These are phyloP conservation scores for Nepenthes gracilis DNA, from an alignment of 148 eudicot species.

Conservation along the genomic window DNA sequence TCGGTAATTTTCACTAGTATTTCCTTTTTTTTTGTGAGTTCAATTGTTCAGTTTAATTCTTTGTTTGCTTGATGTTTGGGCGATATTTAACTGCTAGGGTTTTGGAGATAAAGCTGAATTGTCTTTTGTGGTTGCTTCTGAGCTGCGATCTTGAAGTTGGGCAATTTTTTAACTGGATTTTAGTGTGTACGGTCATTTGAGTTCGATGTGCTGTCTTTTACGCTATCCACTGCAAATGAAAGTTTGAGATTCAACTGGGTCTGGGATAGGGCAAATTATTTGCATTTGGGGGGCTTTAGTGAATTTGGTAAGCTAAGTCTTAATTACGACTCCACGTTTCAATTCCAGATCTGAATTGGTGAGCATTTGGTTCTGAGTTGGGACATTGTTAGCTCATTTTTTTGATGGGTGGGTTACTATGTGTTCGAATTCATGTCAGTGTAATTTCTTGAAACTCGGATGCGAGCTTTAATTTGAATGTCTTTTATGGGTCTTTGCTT, in stretches of 20 bases:
- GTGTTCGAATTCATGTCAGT: not conserved
- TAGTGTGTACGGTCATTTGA: too few species aligned
- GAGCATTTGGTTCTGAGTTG: not conserved
- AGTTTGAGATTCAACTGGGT: not conserved
- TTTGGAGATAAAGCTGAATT: too few species aligned
- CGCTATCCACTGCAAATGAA: too few species aligned
- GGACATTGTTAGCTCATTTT: constrained; percentile 10
- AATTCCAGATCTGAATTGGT: constrained; percentile 1
- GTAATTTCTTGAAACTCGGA: not conserved
- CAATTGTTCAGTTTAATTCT: too few species aligned
- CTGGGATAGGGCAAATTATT: not conserved
- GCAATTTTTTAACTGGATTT: too few species aligned
- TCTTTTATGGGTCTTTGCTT: not conserved
- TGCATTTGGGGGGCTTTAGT: not conserved
- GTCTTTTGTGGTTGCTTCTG: too few species aligned
- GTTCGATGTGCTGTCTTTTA: too few species aligned
- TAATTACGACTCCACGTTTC: not conserved
- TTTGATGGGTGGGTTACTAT: constrained; percentile 5
- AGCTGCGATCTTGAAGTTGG: too few species aligned
- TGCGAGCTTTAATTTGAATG: constrained; percentile 9
- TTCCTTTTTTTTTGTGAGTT: too few species aligned
- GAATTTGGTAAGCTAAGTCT: not conserved
- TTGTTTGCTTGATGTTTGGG: too few species aligned
- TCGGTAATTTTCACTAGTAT: too few species aligned
- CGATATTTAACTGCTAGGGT: too few species aligned